phyloP scores from a whole-genome alignment of 768 basidiomycete species.

The Xerocomus potaroensis region DNA sequence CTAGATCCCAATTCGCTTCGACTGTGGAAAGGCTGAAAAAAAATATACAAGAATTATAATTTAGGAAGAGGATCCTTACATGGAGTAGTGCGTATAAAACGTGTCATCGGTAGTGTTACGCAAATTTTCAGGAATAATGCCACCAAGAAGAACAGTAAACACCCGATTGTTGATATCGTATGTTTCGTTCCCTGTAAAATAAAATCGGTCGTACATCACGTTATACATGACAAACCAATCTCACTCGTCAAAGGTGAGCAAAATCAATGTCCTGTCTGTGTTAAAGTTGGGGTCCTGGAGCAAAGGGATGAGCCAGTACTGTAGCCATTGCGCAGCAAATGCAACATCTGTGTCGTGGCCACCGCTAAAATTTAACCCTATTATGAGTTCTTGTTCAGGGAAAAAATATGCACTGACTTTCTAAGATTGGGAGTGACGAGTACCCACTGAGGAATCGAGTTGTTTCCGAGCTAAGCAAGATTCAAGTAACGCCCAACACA shows the following conservation, averaged over 20 bases:
- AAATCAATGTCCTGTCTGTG: constrained; percentile 48
- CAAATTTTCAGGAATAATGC: constrained; percentile 39
- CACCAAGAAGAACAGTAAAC: constrained; percentile 40
- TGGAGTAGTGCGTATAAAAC: constrained; percentile 58
- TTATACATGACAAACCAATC: constrained; percentile 15
- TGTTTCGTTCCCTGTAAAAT: constrained; percentile 20
- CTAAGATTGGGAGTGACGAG: constrained; percentile 58
- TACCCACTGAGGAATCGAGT: constrained; percentile 51
- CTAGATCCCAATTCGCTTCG: constrained; percentile 56
- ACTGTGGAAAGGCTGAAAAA: constrained; percentile 42
- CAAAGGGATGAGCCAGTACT: constrained; percentile 48
- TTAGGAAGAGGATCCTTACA: constrained; percentile 10
- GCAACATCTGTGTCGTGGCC: constrained; percentile 55
- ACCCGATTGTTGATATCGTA: constrained; percentile 42
- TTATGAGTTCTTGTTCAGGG: not conserved
- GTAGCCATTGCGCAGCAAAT: constrained; percentile 43
- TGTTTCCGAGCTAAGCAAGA: constrained; percentile 28
- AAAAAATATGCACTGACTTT: constrained; percentile 13
- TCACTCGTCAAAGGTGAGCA: constrained; percentile 60
- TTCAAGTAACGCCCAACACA: not conserved
- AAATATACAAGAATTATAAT: not conserved
- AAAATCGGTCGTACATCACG: not conserved
- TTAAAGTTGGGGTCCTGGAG: constrained; percentile 51
- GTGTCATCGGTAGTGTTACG: constrained; percentile 44
- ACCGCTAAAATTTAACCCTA: constrained; percentile 37